A percentile compares a stretch with the other conserved stretches of the same genome.
Conservation (phyloP, 352 stramenopile species). For the Pythium phragmiticola region DNA sequence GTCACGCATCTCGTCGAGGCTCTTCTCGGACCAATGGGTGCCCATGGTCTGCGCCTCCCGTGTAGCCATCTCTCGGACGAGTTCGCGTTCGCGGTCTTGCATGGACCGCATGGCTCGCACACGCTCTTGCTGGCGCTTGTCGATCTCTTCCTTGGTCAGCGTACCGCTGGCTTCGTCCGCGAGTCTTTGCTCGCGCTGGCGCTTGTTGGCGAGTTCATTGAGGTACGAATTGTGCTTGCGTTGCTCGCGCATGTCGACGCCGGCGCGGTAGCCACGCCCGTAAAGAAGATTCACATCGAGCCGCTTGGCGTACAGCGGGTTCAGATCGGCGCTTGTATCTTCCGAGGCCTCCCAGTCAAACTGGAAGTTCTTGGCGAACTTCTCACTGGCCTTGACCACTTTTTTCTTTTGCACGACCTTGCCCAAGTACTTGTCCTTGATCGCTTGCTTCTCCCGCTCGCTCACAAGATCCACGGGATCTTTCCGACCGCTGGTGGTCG, state of each 20-base stretch:
- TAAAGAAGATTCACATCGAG: slow-evolving; percentile 91
- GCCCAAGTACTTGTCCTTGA: slow-evolving; percentile 91
- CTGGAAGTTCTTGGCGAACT: slow-evolving; percentile 93
- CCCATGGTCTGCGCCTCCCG: slow-evolving; percentile 73
- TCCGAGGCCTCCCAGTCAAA: slow-evolving; percentile 94
- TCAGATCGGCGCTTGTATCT: slow-evolving; percentile 90
- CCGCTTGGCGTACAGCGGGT: slow-evolving; percentile 90
- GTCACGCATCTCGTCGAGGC: slow-evolving; percentile 92
- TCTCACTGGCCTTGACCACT: slow-evolving; percentile 91
- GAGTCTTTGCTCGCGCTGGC: slow-evolving; percentile 76
- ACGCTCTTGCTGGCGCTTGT: slow-evolving; percentile 61
- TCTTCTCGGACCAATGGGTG: slow-evolving; percentile 94
- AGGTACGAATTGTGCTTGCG: slow-evolving; percentile 90
- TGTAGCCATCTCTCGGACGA: slow-evolving; percentile 62
- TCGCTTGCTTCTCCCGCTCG: slow-evolving; percentile 71
- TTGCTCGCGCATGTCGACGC: slow-evolving; percentile 93
- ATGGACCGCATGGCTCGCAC: slow-evolving; percentile 69
- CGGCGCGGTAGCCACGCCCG: slow-evolving; percentile 90
- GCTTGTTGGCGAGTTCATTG: slow-evolving; percentile 83
- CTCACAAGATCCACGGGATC: slow-evolving; percentile 35
- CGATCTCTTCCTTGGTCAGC: slow-evolving; percentile 63
- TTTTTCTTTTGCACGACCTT: slow-evolving; percentile 88
- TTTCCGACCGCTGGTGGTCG: neutral
- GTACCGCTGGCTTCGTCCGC: slow-evolving; percentile 60
- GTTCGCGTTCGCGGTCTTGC: slow-evolving; percentile 60